Evolutionary conservation across 2,329 filamentous ascomycete species (phyloP), one percentile per base, ranked within the genome.

Genomic region (Penicillium sp.): DNA sequence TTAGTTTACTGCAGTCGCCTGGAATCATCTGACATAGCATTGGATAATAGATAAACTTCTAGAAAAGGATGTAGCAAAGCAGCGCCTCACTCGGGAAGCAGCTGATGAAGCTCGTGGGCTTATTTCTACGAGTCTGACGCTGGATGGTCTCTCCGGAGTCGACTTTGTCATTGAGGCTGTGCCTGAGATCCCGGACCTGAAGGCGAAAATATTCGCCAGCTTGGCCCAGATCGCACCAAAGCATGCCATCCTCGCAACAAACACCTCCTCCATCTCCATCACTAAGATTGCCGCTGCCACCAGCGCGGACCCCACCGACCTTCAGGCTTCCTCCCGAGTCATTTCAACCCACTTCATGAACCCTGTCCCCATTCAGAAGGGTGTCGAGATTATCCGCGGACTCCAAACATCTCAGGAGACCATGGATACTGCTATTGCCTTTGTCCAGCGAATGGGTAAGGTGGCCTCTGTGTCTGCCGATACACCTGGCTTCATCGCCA

Each of bases 271-370:
- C 59, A 99, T 99, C 72, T 93, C 90, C 58, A 97, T 99, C 73
- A 99, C 94, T 41, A 89, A 88, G 70, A 97, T 99, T 67, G 94
- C 94, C 19, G 92, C 94, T 4, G 85, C 92, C 10, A 93, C 93
- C 0, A 88, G 86, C 26, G 80, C 81, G 53, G 85, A 96, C 69
- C 88, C 91, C 0, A 93, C 79, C 17, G 89, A 96, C 68, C 86
- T 90, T 25, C 88, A 87, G 41, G 89, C 87, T 38, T 88, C 90
- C 41, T 93, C 91, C 6, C 88, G 94, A 45, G 94, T 99, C 10
- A 86, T 99, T 53, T 91, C 90, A 49, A 97, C 94, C 16, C 94
- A 99, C 75, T 99, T 99, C 77, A 99, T 99, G 94, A 99, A 99
- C 80, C 94, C 94, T 0, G 94, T 99, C 0, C 94, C 94, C 2